phyloP scores from a whole-genome alignment of 352 stramenopile species.

The Thraustochytrium sp. region DNA sequence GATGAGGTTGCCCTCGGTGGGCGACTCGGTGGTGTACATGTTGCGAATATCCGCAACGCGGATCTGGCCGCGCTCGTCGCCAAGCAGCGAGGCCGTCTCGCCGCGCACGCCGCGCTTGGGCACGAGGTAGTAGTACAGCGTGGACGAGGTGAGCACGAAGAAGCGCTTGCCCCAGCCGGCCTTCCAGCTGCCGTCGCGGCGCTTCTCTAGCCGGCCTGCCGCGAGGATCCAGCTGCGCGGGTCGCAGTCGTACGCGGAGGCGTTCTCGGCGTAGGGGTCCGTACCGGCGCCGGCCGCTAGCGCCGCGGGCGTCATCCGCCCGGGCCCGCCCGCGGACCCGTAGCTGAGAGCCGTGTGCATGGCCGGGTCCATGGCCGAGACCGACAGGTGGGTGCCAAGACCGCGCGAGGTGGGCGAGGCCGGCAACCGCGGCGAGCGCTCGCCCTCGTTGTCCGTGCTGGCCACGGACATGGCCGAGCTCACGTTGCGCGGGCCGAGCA shows the following conservation, averaged over 20 bases:
- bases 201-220: slow-evolving; percentile 39
- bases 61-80: slow-evolving; percentile 24
- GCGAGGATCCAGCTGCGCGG: slow-evolving; percentile 34
- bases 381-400: not conserved
- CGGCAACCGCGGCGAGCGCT: not conserved
- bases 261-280: not conserved
- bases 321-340: not conserved
- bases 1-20: not conserved
- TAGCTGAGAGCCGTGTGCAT: not conserved
- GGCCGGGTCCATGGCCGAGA: not conserved
- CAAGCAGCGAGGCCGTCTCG: slow-evolving; percentile 7
- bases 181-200: slow-evolving; percentile 39
- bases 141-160: slow-evolving; percentile 36
- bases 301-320: not conserved
- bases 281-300: not conserved
- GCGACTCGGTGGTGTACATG: not conserved
- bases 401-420: not conserved
- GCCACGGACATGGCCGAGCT: not conserved
- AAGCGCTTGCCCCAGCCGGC: slow-evolving; percentile 42
- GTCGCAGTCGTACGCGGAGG: slow-evolving; percentile 26
- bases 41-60: slow-evolving; percentile 16
- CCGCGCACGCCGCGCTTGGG: slow-evolving; percentile 25
- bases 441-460: not conserved
- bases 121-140: slow-evolving; percentile 42
- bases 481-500: not conserved